Base-by-base conservation (phyloP, 164 flowering plant species). In the Houttuynia cordata region DNA sequence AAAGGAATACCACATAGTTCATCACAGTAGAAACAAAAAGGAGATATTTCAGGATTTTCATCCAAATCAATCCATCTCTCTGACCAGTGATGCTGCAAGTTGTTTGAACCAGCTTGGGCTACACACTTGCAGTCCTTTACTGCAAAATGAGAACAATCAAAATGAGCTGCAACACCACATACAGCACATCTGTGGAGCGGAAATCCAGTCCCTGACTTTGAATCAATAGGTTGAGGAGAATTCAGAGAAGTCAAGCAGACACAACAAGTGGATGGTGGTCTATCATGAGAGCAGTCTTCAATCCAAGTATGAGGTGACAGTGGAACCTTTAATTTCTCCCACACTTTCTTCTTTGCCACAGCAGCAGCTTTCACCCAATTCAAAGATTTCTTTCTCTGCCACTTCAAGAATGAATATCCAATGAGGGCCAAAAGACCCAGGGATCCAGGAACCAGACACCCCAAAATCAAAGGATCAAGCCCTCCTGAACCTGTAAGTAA, bases 301-400 rank as follows among this genome's bases (percentile, higher is more conserved):
- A 65, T 62, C 89, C 94, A 86, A 49, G 73, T 72, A 75, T 86
- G 94, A 64, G 71, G 79, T 58, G 89, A 81, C 42, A 82, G 67
- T 53, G 89, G 87, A 66, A 79, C 83, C 61, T 79, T 83, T 9
- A 81, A 68, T 72, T 73, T 82, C 49, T 77, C 78, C 84, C 80
- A 80, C 1, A 75, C 79, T 68, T 80, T 70, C 64, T 84, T 77
- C 75, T 86, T 86, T n/a, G 79, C 87, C 73, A 66, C 70, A 22
- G 94, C 86, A 60, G 89, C 82, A 66, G 86, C 94, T 71, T 84
- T 82, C 59, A 81, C 78, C 87, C 89, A 81, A 71, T 82, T 77
- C 40, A 82, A 69, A 62, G 84, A 78, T 10, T 75, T 68, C 59
- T 61, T 80, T 61, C 77, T 74, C 62, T 81, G 81, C 86, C 87